Conservation (phyloP, 2,329 filamentous ascomycete species). For the Pseudodiploospora longispora region DNA sequence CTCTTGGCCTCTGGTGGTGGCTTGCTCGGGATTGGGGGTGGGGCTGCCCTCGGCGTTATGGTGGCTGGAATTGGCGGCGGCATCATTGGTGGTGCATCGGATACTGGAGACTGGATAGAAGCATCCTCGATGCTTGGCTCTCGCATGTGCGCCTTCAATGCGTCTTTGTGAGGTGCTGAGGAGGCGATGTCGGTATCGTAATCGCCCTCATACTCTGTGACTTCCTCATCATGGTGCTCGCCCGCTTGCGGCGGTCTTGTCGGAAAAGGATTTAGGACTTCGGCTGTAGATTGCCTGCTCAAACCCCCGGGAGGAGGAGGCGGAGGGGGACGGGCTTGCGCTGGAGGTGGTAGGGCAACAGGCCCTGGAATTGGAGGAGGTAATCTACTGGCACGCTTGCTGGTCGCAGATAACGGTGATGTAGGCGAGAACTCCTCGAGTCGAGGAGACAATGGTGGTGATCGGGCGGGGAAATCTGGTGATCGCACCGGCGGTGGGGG, state of each 20-base stretch:
- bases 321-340: slow-evolving; percentile 55
- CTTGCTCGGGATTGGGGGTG: slow-evolving; percentile 58
- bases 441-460: slow-evolving; percentile 27
- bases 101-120: slow-evolving; percentile 47
- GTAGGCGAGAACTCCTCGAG: slow-evolving; percentile 33
- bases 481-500: slow-evolving; percentile 27
- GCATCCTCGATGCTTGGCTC: slow-evolving; percentile 70
- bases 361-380: slow-evolving; percentile 54
- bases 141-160: slow-evolving; percentile 71
- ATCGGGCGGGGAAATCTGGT: slow-evolving; percentile 20
- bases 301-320: slow-evolving; percentile 53
- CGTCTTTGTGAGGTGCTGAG: slow-evolving; percentile 90
- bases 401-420: slow-evolving; percentile 35
- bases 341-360: slow-evolving; percentile 36
- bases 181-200: slow-evolving; percentile 97
- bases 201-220: slow-evolving; percentile 93
- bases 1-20: slow-evolving; percentile 46
- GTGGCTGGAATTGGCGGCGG: slow-evolving; percentile 50
- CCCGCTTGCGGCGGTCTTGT: slow-evolving; percentile 35
- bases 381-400: slow-evolving; percentile 47
- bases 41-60: slow-evolving; percentile 49
- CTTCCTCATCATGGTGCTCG: slow-evolving; percentile 66
- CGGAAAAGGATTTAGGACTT: slow-evolving; percentile 38
- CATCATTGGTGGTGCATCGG: slow-evolving; percentile 35
- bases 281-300: slow-evolving; percentile 52